Base-by-base conservation (phyloP, 31 red algal genomes). In the Asparagopsis taxiformis region DNA sequence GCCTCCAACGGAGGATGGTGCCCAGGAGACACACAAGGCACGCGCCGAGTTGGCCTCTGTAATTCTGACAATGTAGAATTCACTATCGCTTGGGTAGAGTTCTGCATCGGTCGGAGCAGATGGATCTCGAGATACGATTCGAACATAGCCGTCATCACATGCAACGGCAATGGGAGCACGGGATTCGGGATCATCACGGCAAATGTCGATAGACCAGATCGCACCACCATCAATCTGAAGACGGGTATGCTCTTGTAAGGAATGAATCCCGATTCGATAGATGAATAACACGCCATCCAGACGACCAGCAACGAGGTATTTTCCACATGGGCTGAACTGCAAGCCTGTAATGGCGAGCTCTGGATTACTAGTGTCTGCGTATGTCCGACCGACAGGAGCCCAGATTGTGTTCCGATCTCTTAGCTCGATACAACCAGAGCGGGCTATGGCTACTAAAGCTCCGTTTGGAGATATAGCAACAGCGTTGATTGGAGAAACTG, bases 141-240 rank as follows among this genome's bases (percentile, higher is more conserved):
- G 62, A 32, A 81, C 77, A 13, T 55, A 26, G 21, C 77, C 77
- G 51, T 81, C 77, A 6, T 68, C 54, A 53, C 77, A 81, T 32
- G 64, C 77, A 9, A 59, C 31, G 5, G 63, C 77, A 10, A 81
- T n/a, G 50, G n/a, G 31, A 21, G 46, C 68, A 23, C 25, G 54
- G 13, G 10, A 32, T 19, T 24, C 62, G 22, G 50, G 41, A 8
- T 0, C 13, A n/a, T 48, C 37, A 16, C 36, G 29, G 26, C 55
- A 34, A 1, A 70, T 35, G 41, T 59, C 62, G 13, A 81, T 1
- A 61, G 26, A 50, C 28, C 26, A 49, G 11, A 81, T 60, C 37
- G 35, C 51, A 3, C 77, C 77, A 20, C 77, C 65, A 32, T 65
- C 63, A 15, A 65, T 62, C 25, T 13, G 30, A 10, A 81, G 38